phyloP scores from a whole-genome alignment of 306 rosid species.

The Cicer yamashitae region DNA sequence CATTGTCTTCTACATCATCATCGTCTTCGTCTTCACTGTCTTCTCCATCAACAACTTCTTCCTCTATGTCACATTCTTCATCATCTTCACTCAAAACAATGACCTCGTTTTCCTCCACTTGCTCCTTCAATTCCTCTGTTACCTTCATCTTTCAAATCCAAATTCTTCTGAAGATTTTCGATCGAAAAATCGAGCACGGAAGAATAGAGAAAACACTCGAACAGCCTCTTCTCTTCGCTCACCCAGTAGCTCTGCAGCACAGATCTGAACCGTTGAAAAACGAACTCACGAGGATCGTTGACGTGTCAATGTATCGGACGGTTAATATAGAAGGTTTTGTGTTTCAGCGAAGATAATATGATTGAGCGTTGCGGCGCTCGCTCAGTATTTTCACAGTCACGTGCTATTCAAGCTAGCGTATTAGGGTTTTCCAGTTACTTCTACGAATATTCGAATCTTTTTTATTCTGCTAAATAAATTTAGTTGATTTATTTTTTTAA shows the following conservation, averaged over 20 bases:
- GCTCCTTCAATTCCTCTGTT: constrained; percentile 55
- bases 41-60: constrained; percentile 59
- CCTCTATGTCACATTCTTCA: constrained; percentile 48
- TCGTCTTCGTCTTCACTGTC: constrained; percentile 56
- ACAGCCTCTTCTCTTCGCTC: constrained; percentile 70
- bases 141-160: constrained; percentile 61
- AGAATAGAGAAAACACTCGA: constrained; percentile 46
- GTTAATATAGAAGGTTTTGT: constrained; percentile 42
- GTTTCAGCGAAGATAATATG: constrained; percentile 36
- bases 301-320: constrained; percentile 71
- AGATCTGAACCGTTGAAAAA: constrained; percentile 66
- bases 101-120: constrained; percentile 61
- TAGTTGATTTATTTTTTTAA: not conserved
- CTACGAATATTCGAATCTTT: not conserved
- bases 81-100: constrained; percentile 40
- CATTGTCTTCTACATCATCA: constrained; percentile 42
- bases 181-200: constrained; percentile 40
- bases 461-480: not conserved
- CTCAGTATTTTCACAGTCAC: constrained; percentile 47
- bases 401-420: constrained; percentile 40
- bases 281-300: constrained; percentile 60
- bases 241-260: constrained; percentile 75
- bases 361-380: constrained; percentile 70
- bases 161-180: constrained; percentile 36
- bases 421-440: constrained; percentile 49